A percentile compares a stretch with the other conserved stretches of the same genome.
Conservation (phyloP, 257 asterid species). For the Gynochthodes officinalis region DNA sequence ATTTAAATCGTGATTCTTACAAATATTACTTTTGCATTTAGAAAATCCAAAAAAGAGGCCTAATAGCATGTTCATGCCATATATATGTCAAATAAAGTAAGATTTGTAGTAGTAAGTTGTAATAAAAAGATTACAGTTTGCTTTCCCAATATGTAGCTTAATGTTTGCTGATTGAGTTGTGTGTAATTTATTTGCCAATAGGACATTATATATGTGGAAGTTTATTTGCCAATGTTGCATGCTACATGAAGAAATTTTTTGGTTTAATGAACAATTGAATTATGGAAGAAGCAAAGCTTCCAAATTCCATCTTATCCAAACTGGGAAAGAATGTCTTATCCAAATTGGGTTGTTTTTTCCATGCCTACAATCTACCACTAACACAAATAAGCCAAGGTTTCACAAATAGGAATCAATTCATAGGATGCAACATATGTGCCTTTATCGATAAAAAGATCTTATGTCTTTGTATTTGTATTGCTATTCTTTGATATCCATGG, state of each 20-base stretch:
- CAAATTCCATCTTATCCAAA: neutral
- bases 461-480: neutral
- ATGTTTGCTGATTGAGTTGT: too few relatives aligned
- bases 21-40: conserved; percentile 71
- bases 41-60: conserved; percentile 91
- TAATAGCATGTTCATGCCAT: conserved; percentile 58
- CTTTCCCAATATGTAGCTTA: neutral
- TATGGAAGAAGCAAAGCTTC: too few relatives aligned
- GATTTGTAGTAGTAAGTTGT: neutral
- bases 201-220: neutral
- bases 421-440: neutral
- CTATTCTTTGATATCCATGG: too few relatives aligned
- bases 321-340: too few relatives aligned
- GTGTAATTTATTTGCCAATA: neutral
- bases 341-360: neutral
- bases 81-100: conserved; percentile 67
- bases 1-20: too few relatives aligned
- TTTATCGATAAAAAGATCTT: too few relatives aligned
- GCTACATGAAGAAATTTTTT: too few relatives aligned
- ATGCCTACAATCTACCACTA: neutral
- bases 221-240: too few relatives aligned
- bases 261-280: neutral
- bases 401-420: neutral
- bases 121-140: neutral
- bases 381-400: neutral